These are phyloP conservation scores for Coniochaeta prunicola DNA, from an alignment of 2,329 filamentous ascomycete species.

Conservation along the genomic window DNA sequence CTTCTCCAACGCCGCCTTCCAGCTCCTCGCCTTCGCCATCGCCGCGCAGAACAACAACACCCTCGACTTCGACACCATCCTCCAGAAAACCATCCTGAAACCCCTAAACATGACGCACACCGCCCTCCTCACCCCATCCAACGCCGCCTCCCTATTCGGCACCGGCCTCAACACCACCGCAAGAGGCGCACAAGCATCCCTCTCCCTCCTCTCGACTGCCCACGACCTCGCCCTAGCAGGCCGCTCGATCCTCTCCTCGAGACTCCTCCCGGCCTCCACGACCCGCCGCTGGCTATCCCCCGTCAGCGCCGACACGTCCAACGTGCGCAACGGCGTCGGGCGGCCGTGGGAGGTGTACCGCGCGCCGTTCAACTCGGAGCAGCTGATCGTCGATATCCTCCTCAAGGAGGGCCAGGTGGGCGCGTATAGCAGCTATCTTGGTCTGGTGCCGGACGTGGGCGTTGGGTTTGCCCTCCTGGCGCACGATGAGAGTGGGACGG, in stretches of 20 bases:
- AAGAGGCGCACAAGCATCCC: conserved; percentile 13
- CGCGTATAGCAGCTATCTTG: conserved; percentile 19
- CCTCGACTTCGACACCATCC: conserved; percentile 1
- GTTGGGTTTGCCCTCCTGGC: conserved; percentile 25
- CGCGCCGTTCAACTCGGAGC: conserved; percentile 12
- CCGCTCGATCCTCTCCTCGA: conserved; percentile 14
- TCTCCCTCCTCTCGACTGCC: conserved; percentile 12
- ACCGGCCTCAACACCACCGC: conserved; percentile 6
- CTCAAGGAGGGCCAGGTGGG: conserved; percentile 20
- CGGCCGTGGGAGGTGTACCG: conserved; percentile 25
- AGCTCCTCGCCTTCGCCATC: conserved; percentile 16
- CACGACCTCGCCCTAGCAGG: conserved; percentile 15
- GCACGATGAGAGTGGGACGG: conserved; percentile 17
- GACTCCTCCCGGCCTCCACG: conserved; percentile 10
- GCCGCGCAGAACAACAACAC: not conserved
- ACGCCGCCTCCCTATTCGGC: not conserved
- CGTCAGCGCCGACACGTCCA: conserved; percentile 20
- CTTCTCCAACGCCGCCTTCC: conserved; percentile 17
- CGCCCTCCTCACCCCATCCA: conserved; percentile 1
- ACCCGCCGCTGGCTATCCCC: conserved; percentile 24
- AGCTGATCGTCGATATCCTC: conserved; percentile 16
- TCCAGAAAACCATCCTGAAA: conserved; percentile 6
- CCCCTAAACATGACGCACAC: conserved; percentile 13
- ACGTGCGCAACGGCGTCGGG: conserved; percentile 25
- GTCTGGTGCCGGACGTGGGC: conserved; percentile 16